Percentiles rank a stretch among this genome's conserved stretches.
Evolutionary conservation across 2,329 filamentous ascomycete species (phyloP).

Genomic region (Rhynchosporium agropyri): DNA sequence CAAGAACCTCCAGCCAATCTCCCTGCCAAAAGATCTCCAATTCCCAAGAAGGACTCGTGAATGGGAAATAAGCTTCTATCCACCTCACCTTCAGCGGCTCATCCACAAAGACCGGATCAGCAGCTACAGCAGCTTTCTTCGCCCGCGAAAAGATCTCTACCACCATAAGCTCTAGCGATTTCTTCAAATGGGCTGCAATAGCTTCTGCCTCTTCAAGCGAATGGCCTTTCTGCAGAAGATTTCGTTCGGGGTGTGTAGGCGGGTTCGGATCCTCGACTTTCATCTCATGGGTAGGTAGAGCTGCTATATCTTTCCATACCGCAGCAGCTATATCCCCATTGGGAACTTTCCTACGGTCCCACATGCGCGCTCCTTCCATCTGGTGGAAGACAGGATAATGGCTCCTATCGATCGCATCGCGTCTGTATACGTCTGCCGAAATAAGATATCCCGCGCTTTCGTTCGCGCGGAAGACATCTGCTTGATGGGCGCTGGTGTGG

Average conservation of each 20-base stretch:
- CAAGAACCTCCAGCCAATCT: conserved; percentile 94
- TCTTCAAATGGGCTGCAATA: conserved; percentile 82
- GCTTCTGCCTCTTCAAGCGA: conserved; percentile 77
- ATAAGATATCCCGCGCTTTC: conserved; percentile 81
- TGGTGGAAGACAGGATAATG: conserved; percentile 99
- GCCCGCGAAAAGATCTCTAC: conserved; percentile 85
- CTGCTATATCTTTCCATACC: conserved; percentile 70
- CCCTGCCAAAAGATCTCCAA: conserved; percentile 93
- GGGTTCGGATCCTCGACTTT: conserved; percentile 84
- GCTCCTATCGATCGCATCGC: conserved; percentile 91
- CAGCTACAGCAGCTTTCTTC: conserved; percentile 59
- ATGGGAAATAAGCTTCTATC: conserved; percentile 97
- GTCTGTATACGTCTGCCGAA: conserved; percentile 90
- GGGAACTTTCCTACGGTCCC: conserved; percentile 69
- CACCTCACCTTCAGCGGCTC: conserved; percentile 86
- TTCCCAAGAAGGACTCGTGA: conserved; percentile 94
- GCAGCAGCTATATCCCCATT: conserved; percentile 62
- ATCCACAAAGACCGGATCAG: conserved; percentile 52
- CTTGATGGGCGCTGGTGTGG: conserved; percentile 92
- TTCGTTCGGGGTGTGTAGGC: conserved; percentile 73
- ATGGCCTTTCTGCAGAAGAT: conserved; percentile 80
- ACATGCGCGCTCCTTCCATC: conserved; percentile 93
- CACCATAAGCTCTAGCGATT: conserved; percentile 86
- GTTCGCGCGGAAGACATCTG: conserved; percentile 75
- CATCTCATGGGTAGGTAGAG: conserved; percentile 72